phyloP scores from a whole-genome alignment of 441 rosid genomes.

The Adansonia rubrostipa region DNA sequence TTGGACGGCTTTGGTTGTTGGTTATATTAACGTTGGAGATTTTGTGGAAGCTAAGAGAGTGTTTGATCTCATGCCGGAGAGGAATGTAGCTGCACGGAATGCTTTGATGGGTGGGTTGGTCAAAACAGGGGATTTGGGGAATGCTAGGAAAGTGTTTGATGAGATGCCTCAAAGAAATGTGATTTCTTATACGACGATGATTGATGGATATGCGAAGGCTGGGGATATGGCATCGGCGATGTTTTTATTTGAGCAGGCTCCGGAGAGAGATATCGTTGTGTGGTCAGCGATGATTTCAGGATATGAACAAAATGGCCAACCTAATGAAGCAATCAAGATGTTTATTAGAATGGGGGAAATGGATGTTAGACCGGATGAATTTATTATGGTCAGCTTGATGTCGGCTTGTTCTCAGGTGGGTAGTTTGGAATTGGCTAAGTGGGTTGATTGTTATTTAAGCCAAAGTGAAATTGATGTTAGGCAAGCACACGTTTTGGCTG shows the following conservation, averaged over 20 bases:
- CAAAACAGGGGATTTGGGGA: constrained; percentile 57
- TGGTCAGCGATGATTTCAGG: constrained; percentile 82
- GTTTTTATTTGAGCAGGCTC: constrained; percentile 60
- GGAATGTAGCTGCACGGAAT: constrained; percentile 66
- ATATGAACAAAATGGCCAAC: constrained; percentile 71
- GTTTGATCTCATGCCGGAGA: constrained; percentile 64
- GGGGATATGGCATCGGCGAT: constrained; percentile 74
- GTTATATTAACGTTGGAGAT: constrained; percentile 54
- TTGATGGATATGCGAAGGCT: constrained; percentile 72
- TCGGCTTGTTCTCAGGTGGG: constrained; percentile 82
- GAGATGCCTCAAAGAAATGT: constrained; percentile 63
- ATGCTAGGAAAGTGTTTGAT: constrained; percentile 64
- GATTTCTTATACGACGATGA: constrained; percentile 64
- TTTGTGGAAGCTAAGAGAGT: constrained; percentile 49
- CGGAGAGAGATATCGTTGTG: constrained; percentile 56
- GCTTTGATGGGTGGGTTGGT: constrained; percentile 59
- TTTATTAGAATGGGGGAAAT: constrained; percentile 52
- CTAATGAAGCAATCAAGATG: constrained; percentile 57
- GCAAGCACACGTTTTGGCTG: constrained; percentile 58
- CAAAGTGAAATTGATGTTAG: constrained; percentile 40
- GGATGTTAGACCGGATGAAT: constrained; percentile 68
- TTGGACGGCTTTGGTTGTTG: constrained; percentile 77
- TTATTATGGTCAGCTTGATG: constrained; percentile 68
- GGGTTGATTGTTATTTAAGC: constrained; percentile 58
- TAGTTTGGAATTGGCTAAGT: constrained; percentile 57